These are phyloP conservation scores for Rhazya stricta DNA, from an alignment of 257 asterid genomes.

Conservation along the genomic window DNA sequence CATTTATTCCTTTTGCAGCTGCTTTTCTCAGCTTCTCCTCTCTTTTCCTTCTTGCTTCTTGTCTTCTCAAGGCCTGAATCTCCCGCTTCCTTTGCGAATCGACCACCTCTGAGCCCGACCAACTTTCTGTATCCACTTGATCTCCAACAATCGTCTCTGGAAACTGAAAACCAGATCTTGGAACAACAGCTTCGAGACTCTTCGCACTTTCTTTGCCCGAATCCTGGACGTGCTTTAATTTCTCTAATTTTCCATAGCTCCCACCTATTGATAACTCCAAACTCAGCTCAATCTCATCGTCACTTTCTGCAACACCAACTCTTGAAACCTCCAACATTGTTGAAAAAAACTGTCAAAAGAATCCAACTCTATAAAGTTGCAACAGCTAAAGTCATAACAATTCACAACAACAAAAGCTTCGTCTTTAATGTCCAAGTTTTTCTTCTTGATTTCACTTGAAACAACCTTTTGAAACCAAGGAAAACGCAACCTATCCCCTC, in stretches of 20 bases:
- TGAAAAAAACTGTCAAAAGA: background rate
- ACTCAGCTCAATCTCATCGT: slow-evolving; percentile 44
- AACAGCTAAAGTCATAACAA: background rate
- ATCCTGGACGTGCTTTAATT: slow-evolving; percentile 3
- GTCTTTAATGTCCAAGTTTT: background rate
- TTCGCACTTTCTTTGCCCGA: background rate
- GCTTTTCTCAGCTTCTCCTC: slow-evolving; percentile 38
- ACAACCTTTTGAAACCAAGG: slow-evolving; percentile 4
- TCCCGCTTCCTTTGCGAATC: slow-evolving; percentile 39
- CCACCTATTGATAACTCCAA: slow-evolving; percentile 72
- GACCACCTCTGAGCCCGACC: slow-evolving; percentile 16
- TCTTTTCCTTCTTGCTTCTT: slow-evolving; percentile 45
- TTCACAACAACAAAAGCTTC: background rate
- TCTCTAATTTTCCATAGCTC: slow-evolving; percentile 30
- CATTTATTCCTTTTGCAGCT: background rate
- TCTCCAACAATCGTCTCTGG: background rate
- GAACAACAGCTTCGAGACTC: background rate
- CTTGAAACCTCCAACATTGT: slow-evolving; percentile 25
- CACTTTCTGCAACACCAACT: slow-evolving; percentile 23
- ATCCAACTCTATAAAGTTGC: background rate
- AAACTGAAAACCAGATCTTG: slow-evolving; percentile 19
- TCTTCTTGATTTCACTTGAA: slow-evolving; percentile 6
- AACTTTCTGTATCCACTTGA: slow-evolving; percentile 8
- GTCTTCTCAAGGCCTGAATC: slow-evolving; percentile 51
- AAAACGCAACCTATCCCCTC: slow-evolving; percentile 3